Conservation (phyloP, 2,329 filamentous ascomycete genomes). For the Drechslerella coelobrocha region DNA sequence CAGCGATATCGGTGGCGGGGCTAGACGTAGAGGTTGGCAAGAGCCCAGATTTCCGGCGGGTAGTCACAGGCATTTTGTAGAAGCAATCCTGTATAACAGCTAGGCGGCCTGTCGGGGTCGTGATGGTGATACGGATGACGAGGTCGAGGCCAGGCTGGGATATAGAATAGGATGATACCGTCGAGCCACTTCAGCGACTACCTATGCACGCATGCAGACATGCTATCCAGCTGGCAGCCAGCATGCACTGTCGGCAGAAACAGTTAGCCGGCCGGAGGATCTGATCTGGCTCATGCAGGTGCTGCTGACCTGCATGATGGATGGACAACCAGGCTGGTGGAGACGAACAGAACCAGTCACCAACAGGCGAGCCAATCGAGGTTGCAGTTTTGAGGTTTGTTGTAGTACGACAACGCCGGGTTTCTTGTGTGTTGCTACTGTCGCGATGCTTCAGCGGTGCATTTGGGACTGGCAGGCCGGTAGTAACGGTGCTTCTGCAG, state of each 20-base stretch:
- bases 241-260: neutral
- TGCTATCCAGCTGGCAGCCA: constrained; percentile 1
- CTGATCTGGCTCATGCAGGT: neutral
- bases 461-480: too few relatives aligned
- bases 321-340: too few relatives aligned
- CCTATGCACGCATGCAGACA: too few relatives aligned
- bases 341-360: too few relatives aligned
- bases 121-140: neutral
- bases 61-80: constrained; percentile 3
- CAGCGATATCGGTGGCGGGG: neutral
- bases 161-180: too few relatives aligned
- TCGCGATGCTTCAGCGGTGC: too few relatives aligned
- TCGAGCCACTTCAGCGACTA: too few relatives aligned
- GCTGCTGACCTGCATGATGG: neutral
- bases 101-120: neutral
- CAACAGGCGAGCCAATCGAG: too few relatives aligned
- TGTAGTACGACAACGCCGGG: too few relatives aligned
- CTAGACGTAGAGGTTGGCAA: neutral
- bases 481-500: too few relatives aligned
- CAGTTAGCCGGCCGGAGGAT: neutral
- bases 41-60: neutral
- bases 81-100: neutral
- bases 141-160: neutral
- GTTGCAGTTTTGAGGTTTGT: too few relatives aligned
- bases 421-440: too few relatives aligned